These are phyloP conservation scores for Exophiala oligosperma DNA, from an alignment of 2,329 filamentous ascomycete genomes.

Conservation along the genomic window DNA sequence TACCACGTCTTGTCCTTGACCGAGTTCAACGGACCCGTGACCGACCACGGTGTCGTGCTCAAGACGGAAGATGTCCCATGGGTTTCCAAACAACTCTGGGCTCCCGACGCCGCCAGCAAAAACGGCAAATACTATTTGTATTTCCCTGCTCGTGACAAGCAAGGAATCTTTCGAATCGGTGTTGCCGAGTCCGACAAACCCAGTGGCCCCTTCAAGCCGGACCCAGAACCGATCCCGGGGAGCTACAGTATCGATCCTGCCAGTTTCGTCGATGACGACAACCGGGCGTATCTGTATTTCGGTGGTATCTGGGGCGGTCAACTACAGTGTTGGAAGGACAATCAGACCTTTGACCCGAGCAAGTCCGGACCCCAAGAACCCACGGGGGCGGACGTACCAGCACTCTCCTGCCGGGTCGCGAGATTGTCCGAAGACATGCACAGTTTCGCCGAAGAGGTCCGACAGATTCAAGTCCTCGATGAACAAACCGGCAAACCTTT, in stretches of 20 bases:
- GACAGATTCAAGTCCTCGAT: conserved; percentile 65
- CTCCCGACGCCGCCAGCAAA: conserved; percentile 66
- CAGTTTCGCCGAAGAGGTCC: conserved; percentile 55
- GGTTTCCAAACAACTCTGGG: conserved; percentile 79
- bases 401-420: conserved; percentile 67
- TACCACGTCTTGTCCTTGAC: conserved; percentile 74
- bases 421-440: conserved; percentile 66
- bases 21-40: conserved; percentile 58
- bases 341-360: conserved; percentile 51
- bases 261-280: conserved; percentile 69
- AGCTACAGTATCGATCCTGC: conserved; percentile 78
- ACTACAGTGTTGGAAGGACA: conserved; percentile 66
- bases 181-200: conserved; percentile 66
- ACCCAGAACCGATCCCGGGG: conserved; percentile 64
- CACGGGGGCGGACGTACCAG: conserved; percentile 53
- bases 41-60: conserved; percentile 72
- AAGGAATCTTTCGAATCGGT: conserved; percentile 71
- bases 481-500: conserved; percentile 61
- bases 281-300: conserved; percentile 68
- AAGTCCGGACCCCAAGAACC: conserved; percentile 62
- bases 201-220: conserved; percentile 68
- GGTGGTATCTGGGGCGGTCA: conserved; percentile 81
- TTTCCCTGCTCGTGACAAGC: conserved; percentile 72
- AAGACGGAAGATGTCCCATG: conserved; percentile 67
- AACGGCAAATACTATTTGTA: conserved; percentile 70